These are phyloP conservation scores for Lipomyces kockii DNA, from an alignment of 805 yeast species.

Conservation along the genomic window DNA sequence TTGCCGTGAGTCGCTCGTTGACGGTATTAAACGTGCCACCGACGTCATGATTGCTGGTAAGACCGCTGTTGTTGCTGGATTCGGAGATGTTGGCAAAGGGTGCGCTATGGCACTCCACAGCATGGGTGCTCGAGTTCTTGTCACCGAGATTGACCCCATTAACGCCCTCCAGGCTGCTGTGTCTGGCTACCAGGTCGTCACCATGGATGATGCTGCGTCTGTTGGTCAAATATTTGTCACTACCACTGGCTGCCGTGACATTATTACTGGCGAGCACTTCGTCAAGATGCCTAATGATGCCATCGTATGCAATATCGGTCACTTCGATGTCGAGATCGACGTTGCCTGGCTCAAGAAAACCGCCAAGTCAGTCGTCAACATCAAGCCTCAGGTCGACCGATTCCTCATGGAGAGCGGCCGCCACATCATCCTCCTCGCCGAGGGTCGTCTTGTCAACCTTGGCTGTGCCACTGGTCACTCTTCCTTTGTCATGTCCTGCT, in stretches of 20 bases:
- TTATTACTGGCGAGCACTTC: conserved; percentile 88
- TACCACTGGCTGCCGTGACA: conserved; percentile 99
- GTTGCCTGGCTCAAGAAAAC: conserved; percentile 98
- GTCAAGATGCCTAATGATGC: conserved; percentile 97
- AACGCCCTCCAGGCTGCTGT: conserved; percentile 99
- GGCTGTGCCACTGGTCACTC: conserved; percentile 99
- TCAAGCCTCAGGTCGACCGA: conserved; percentile 99
- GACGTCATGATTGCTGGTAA: conserved; percentile 99
- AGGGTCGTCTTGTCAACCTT: conserved; percentile 98
- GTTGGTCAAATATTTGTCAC: conserved; percentile 97
- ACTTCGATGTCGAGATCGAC: conserved; percentile 98
- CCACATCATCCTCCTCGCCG: conserved; percentile 94
- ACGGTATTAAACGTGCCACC: conserved; percentile 99
- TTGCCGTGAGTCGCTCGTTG: conserved; percentile 97
- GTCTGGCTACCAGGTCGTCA: conserved; percentile 95
- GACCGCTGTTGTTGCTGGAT: conserved; percentile 98
- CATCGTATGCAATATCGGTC: conserved; percentile 99
- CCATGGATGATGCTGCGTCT: conserved; percentile 91
- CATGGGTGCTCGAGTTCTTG: conserved; percentile 99
- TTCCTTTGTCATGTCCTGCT: conserved; percentile 98
- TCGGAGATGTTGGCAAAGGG: conserved; percentile 99
- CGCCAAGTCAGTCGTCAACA: conserved; percentile 92
- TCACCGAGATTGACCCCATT: conserved; percentile 97
- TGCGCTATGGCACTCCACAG: conserved; percentile 98
- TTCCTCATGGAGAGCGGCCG: conserved; percentile 85